Evolutionary conservation across 192 early-diverging fungal genomes (phyloP).

Genomic region (Coemansia sp.): DNA sequence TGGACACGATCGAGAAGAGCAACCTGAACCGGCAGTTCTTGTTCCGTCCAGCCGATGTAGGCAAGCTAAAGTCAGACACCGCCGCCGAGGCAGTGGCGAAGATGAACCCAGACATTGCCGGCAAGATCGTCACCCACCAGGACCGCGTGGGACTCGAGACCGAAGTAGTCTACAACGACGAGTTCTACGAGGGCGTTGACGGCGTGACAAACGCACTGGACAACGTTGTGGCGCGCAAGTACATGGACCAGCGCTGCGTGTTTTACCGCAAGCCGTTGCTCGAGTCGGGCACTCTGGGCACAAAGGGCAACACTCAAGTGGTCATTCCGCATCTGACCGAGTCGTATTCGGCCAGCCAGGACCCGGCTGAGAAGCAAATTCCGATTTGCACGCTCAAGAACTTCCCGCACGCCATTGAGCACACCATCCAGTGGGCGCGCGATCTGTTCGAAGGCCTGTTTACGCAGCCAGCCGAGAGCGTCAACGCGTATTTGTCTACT

Average conservation of each 20-base stretch:
- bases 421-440: conserved; percentile 94
- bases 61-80: conserved; percentile 90
- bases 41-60: conserved; percentile 84
- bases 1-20: conserved; percentile 99
- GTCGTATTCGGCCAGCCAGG: conserved; percentile 97
- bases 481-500: conserved; percentile 88
- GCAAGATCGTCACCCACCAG: conserved; percentile 73
- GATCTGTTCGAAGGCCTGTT: conserved; percentile 96
- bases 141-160: conserved; percentile 96
- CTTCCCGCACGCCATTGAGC: conserved; percentile 86
- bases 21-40: conserved; percentile 99
- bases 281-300: conserved; percentile 97
- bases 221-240: conserved; percentile 95
- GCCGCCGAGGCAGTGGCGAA: conserved; percentile 81
- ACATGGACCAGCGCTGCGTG: conserved; percentile 96
- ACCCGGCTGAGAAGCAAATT: conserved; percentile 96
- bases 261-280: conserved; percentile 93
- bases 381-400: conserved; percentile 89
- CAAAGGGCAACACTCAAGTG: conserved; percentile 99
- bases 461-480: conserved; percentile 87
- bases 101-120: conserved; percentile 87
- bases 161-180: conserved; percentile 88
- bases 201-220: conserved; percentile 98
- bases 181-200: conserved; percentile 84
- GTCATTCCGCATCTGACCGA: conserved; percentile 94